A percentile compares a stretch with the other conserved stretches of the same genome.
These are phyloP conservation scores for Venturia asperata DNA, from an alignment of 2,329 filamentous ascomycete genomes.

Conservation along the genomic window DNA sequence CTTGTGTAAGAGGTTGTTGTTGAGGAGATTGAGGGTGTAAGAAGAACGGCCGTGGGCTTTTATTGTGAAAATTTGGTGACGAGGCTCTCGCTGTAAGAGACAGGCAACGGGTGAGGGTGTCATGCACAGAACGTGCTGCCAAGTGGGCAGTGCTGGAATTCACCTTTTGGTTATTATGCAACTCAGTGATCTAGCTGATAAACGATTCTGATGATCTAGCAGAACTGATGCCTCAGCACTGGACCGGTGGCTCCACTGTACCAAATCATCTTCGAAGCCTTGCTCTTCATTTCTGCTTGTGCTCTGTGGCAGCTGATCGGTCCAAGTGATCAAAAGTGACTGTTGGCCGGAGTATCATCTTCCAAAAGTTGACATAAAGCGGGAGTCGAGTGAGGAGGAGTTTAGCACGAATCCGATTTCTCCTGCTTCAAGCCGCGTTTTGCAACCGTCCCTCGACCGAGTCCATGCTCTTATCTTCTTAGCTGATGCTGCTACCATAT, in stretches of 20 bases:
- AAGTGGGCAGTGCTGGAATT: background rate
- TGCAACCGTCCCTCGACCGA: slow-evolving; percentile 10
- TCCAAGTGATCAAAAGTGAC: no score
- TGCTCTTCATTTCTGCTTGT: background rate
- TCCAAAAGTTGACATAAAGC: no score
- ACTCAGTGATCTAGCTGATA: background rate
- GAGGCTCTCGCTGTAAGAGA: background rate
- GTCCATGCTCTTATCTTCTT: slow-evolving; percentile 16
- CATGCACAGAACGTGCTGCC: background rate
- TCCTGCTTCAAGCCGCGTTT: no score
- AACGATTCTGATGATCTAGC: background rate
- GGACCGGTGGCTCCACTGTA: background rate
- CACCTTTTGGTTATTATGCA: background rate
- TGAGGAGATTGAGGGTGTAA: background rate
- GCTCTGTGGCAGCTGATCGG: no score
- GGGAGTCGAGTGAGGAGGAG: background rate
- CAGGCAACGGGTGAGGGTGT: background rate
- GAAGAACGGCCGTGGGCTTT: background rate
- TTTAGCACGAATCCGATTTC: background rate
- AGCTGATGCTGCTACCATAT: background rate
- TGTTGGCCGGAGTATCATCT: no score
- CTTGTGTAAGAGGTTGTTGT: background rate
- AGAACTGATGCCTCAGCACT: slow-evolving; percentile 11
- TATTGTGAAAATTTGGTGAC: background rate
- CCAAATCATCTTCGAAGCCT: slow-evolving; percentile 12